phyloP scores from a whole-genome alignment of 345 rosid genomes.

The Populus simonii region DNA sequence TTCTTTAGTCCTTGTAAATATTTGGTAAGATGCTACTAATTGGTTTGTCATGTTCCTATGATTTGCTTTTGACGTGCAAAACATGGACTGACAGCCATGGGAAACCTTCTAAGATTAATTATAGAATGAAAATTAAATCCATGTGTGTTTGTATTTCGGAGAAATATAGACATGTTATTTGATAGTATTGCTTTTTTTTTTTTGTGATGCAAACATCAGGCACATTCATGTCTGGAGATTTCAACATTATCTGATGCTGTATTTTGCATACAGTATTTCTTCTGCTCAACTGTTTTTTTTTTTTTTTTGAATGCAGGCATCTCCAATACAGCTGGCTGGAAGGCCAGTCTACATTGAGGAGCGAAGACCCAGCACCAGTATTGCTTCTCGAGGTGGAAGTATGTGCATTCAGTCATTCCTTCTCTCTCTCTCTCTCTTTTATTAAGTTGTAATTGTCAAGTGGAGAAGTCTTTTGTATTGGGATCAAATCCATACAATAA shows the following conservation, averaged over 20 bases:
- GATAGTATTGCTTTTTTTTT: not conserved
- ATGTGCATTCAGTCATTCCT: slow-evolving; percentile 20
- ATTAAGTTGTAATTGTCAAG: not conserved
- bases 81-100: not conserved
- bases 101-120: not conserved
- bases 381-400: slow-evolving; percentile 83
- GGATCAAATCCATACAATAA: not conserved
- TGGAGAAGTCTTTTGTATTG: not conserved
- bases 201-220: not conserved
- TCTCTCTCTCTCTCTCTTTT: not conserved
- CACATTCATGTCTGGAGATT: not conserved
- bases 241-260: not conserved
- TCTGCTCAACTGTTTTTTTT: not conserved
- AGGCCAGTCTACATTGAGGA: slow-evolving; percentile 86
- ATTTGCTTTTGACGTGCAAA: not conserved
- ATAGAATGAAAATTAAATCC: not conserved
- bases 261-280: not conserved
- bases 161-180: not conserved
- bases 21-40: not conserved
- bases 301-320: slow-evolving; percentile 46
- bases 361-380: slow-evolving; percentile 81
- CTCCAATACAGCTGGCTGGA: slow-evolving; percentile 88
- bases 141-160: not conserved
- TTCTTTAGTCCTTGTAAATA: not conserved
- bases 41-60: not conserved